Base-by-base conservation (phyloP, 768 basidiomycete genomes). In the Podaxis pistillaris region DNA sequence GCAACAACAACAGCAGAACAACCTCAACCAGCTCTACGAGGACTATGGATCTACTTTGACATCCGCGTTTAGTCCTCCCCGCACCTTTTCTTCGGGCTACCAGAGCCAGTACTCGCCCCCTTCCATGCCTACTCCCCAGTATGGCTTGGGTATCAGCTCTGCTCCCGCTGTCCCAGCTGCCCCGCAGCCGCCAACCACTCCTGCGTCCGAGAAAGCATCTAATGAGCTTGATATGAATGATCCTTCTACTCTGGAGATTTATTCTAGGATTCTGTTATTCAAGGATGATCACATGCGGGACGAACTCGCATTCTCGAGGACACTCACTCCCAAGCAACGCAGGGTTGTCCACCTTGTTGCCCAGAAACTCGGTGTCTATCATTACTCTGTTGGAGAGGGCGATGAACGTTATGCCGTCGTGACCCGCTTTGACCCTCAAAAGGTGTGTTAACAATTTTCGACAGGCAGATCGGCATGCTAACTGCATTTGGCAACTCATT, bases 221-320 rank as follows among this genome's bases (percentile, higher is more conserved):
- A 81, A 85, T 57, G 94, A 97, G 75, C 83, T 99, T 62, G 96
- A 99, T 74, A 80, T 98, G 68, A 98, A 98, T 69, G 97, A 99
- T 73, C 90, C 96, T 3, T 88, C 90, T 28, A 96, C 95, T 8
- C 79, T 99, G 67, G 96, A 98, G 75, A 97, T 99, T 67, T 98
- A 98, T 73, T 98, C 97, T 54, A 85, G 95, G 67, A 92, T 98
- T 66, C 79, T 98, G 41, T 81, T 98, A 41, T 99, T 99, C 87
- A 98, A 96, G 79, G 95, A 97, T 68, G 96, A 98, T 73, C 87
- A 84, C 68, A 95, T 98, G 93, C 85, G 96, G 38, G 96, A 98
- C 69, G 96, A 98, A 74, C 86, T 98, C 59, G 95, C 96, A 4
- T 98, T 98, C 75, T 95, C 96, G n/a, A 80, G 93, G 60, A 87